phyloP scores from a whole-genome alignment of 805 yeast genomes.

The Wickerhamiella alocasiicola region DNA sequence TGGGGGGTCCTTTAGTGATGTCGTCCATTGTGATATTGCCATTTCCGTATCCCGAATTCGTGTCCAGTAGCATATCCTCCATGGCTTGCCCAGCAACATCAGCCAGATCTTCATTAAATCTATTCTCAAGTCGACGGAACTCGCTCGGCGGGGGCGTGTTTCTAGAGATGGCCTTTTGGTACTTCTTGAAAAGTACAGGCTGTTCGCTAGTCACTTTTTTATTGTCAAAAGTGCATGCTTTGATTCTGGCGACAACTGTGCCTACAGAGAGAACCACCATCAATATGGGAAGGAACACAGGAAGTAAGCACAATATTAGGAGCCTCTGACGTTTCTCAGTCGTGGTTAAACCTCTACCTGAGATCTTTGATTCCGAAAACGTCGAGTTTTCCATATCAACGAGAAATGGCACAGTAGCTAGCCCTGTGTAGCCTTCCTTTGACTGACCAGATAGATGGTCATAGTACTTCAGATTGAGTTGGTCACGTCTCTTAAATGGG shows the following conservation, averaged over 20 bases:
- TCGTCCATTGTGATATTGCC: neutral
- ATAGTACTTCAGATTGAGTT: constrained; percentile 30
- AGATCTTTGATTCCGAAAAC: constrained; percentile 2
- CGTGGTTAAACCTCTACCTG: neutral
- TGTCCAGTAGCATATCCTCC: constrained; percentile 14
- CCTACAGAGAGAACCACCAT: constrained; percentile 9
- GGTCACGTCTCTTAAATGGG: constrained; percentile 55
- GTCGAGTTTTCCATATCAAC: constrained; percentile 21
- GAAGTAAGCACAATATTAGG: constrained; percentile 8
- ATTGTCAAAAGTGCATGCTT: no score
- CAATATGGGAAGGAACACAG: constrained; percentile 16
- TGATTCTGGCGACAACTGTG: constrained; percentile 4
- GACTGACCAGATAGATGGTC: constrained; percentile 22
- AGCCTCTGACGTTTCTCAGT: constrained; percentile 8
- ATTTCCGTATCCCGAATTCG: neutral
- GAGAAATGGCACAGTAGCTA: constrained; percentile 12
- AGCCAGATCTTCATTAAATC: constrained; percentile 8
- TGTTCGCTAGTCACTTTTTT: neutral
- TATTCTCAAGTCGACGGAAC: constrained; percentile 2
- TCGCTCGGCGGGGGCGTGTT: neutral
- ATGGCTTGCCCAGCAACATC: constrained; percentile 14
- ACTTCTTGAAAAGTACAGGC: neutral
- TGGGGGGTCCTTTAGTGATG: constrained; percentile 1
- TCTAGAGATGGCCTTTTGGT: neutral
- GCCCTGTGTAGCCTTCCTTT: constrained; percentile 3